phyloP scores from a whole-genome alignment of 2,329 filamentous ascomycete genomes.

The Zalaria sp. region DNA sequence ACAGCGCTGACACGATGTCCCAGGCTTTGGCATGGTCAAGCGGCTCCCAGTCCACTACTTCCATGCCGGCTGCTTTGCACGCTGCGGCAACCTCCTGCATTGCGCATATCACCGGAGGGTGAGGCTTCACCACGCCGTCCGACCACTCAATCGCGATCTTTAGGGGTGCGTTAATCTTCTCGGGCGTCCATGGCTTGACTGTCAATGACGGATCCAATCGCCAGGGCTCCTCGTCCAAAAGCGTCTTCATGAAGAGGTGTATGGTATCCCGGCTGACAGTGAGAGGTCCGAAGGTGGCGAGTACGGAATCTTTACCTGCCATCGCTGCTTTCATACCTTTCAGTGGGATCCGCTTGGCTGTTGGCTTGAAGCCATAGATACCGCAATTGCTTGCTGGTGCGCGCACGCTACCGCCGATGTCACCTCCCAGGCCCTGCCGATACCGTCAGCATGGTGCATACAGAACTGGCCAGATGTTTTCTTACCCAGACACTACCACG shows the following conservation, averaged over 20 bases:
- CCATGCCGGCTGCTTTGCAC: slow-evolving; percentile 4
- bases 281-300: slow-evolving; percentile 37
- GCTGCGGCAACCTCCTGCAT: slow-evolving; percentile 11
- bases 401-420: slow-evolving; percentile 38
- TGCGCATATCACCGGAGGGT: slow-evolving; percentile 21
- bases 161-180: neutral
- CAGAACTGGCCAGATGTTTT: slow-evolving; percentile 17
- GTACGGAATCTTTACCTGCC: slow-evolving; percentile 33
- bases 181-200: slow-evolving; percentile 39
- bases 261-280: slow-evolving; percentile 39
- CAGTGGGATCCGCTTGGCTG: slow-evolving; percentile 26
- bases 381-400: slow-evolving; percentile 34
- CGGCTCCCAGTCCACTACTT: slow-evolving; percentile 32
- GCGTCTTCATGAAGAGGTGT: slow-evolving; percentile 36
- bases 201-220: slow-evolving; percentile 40
- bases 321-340: slow-evolving; percentile 28
- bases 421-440: slow-evolving; percentile 41
- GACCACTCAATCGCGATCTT: slow-evolving; percentile 4
- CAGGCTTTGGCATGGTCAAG: slow-evolving; percentile 36
- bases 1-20: slow-evolving; percentile 32
- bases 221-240: slow-evolving; percentile 43
- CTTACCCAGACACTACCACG: slow-evolving; percentile 34
- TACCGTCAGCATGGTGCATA: slow-evolving; percentile 41
- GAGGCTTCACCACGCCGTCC: slow-evolving; percentile 21
- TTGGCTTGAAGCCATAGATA: slow-evolving; percentile 31